Evolutionary conservation across 208 protist species (phyloP), one percentile per base, ranked within the genome.

Genomic region (Herpetomonas samuelpessoai): DNA sequence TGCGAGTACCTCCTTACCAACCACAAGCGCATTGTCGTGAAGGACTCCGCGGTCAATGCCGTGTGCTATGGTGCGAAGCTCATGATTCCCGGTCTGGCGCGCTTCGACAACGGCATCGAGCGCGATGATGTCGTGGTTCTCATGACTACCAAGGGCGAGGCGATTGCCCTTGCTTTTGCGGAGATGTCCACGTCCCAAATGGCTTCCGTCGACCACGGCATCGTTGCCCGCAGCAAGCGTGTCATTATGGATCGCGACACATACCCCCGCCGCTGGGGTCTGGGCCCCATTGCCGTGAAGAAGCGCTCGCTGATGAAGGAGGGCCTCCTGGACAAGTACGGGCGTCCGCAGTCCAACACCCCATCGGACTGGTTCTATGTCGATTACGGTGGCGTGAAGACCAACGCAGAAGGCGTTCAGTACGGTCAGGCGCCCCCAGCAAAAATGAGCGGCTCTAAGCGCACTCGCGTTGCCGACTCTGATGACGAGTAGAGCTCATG

Each of bases 161-260:
- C 98, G 45, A 96, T 99, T 65, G 97, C 97, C 21, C 70, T 99
- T 3, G 98, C 78, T 50, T 99, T 98, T 76, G 98, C 98, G 30
- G 85, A 98, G 63, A 99, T 99, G 98, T 98, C 98, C 24, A 97
- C 96, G 10, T 87, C 95, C 26, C 88, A 97, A 52, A 99, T 99
- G 90, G 86, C 86, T 1, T 97, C 92, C 4, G 93, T 91, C 57
- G 96, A 99, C 64, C 97, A 99, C 76, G 99, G 99, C 52, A 95
- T 99, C 60, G 96, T 98, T 27, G 94, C 94, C 41, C 98, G 98
- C 63, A 99, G 98, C 76, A 99, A 99, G 88, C 92, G 98, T 64
- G 99, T 99, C 24, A 99, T 99, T 57, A 99, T 99, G 98, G 99
- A 99, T 62, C 88, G 98, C 50, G 97, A 99, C 74, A 99, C 97